Evolutionary conservation across 257 asterid species (phyloP).

Genomic region (Leonotis leonurus): DNA sequence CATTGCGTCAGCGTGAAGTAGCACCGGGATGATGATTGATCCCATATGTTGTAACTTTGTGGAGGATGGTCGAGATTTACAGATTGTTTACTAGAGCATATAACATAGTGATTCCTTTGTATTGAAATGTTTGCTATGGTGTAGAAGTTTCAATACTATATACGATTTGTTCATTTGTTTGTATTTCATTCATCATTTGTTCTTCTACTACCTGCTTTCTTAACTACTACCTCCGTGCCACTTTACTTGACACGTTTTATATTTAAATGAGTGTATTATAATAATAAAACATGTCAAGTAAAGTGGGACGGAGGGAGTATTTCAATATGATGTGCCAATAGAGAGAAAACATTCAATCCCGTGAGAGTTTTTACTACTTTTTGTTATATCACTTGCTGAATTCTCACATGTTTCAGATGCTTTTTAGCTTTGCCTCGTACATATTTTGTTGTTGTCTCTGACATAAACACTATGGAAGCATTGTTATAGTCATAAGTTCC

Average conservation of each 20-base stretch:
- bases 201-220: constrained; percentile 8
- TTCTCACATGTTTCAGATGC: neutral
- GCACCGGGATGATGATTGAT: neutral
- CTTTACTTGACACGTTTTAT: too few relatives aligned
- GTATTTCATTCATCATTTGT: constrained; percentile 11
- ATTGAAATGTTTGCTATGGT: constrained; percentile 16
- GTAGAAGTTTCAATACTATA: constrained; percentile 19
- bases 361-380: neutral
- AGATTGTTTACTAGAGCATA: constrained; percentile 13
- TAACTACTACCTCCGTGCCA: too few relatives aligned
- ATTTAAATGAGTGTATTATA: too few relatives aligned
- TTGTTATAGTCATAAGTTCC: neutral
- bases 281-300: too few relatives aligned
- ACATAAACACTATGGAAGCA: neutral
- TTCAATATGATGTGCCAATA: constrained; percentile 2
- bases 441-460: neutral
- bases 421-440: neutral
- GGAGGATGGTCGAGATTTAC: constrained; percentile 13
- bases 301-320: too few relatives aligned
- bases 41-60: neutral
- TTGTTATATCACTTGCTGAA: neutral
- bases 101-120: constrained; percentile 14
- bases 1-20: constrained; percentile 18
- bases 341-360: constrained; percentile 3
- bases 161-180: constrained; percentile 29